Evolutionary conservation across 108 stramenopile genomes (phyloP).

Genomic region (Pseudonitzschia delicatissima): DNA sequence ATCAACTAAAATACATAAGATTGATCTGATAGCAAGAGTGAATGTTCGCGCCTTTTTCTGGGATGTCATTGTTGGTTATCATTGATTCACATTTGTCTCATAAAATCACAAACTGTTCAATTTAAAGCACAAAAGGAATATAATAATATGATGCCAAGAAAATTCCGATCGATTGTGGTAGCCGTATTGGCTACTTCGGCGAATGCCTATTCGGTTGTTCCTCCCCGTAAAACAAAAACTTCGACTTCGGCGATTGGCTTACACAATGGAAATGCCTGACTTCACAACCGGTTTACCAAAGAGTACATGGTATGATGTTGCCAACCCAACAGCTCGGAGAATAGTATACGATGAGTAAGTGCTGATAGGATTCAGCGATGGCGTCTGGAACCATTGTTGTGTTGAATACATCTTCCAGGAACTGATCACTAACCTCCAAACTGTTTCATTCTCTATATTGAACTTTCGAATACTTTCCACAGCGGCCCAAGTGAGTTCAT

Average conservation of each 20-base stretch:
- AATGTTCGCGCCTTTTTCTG: background rate
- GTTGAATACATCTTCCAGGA: background rate
- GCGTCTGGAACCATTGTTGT: background rate
- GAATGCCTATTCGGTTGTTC: background rate
- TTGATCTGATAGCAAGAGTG: too few species aligned
- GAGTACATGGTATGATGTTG: slow-evolving; percentile 35
- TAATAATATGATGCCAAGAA: background rate
- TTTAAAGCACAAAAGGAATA: background rate
- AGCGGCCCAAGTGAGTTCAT: slow-evolving; percentile 29
- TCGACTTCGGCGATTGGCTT: slow-evolving; percentile 12
- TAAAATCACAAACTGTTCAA: background rate
- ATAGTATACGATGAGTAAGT: slow-evolving; percentile 35
- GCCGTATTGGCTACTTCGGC: background rate
- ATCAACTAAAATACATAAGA: too few species aligned
- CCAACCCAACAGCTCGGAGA: slow-evolving; percentile 23
- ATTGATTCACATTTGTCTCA: background rate
- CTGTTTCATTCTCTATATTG: background rate
- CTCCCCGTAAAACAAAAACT: background rate
- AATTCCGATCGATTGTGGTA: background rate
- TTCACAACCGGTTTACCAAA: slow-evolving; percentile 16
- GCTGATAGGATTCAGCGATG: background rate
- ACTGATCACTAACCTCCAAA: background rate
- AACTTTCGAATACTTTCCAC: slow-evolving; percentile 6
- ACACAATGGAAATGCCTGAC: slow-evolving; percentile 23
- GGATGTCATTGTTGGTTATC: background rate